Base-by-base conservation (phyloP, 352 stramenopile species). In the Globisporangium spiculum region DNA sequence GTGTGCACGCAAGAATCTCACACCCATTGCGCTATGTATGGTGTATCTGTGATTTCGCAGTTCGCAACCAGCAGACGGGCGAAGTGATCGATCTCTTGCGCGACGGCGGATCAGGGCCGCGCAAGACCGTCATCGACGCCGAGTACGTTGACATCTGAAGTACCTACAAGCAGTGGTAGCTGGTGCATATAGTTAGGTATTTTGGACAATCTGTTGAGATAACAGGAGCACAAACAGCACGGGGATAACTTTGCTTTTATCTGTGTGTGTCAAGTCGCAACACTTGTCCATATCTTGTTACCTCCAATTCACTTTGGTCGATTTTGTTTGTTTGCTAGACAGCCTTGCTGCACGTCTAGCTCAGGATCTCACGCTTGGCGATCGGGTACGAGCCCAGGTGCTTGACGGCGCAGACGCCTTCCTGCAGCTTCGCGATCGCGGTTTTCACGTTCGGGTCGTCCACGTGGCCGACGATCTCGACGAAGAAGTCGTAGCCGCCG, bases 401-500 rank as follows among this genome's bases (percentile, higher is more conserved):
- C 67, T 92, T 87, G 52, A 96, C 84, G 2, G 65, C 69, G 67
- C 85, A 92, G 18, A 93, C 76, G 1, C 71, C 67, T 10, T 68
- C 67, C 62, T 85, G 73, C 27, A 94, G 72, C 58, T 86, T 69
- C 30, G 85, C 70, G 9, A 94, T 66, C 2, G 87, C 88, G 32
- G 68, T 65, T 6, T 78, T 72, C 24, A 94, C 81, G 50, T 89
- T 86, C 4, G 60, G 57, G 63, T 96, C 86, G 56, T 94, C 80
- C 60, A 88, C 80, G 65, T 96, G 85, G 41, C 85, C 88, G 46
- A 86, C 69, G 46, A 95, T 84, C 71, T 97, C 88, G 34, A 95
- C 76, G 56, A 96, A 96, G 60, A 96, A 96, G 65, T 93, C 86
- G 65, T 92, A 96, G 50, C 89, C 87, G 20, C 81, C 78, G 46